These are phyloP conservation scores for Candida sojae DNA, from an alignment of 1,139 yeast genomes.

Conservation along the genomic window DNA sequence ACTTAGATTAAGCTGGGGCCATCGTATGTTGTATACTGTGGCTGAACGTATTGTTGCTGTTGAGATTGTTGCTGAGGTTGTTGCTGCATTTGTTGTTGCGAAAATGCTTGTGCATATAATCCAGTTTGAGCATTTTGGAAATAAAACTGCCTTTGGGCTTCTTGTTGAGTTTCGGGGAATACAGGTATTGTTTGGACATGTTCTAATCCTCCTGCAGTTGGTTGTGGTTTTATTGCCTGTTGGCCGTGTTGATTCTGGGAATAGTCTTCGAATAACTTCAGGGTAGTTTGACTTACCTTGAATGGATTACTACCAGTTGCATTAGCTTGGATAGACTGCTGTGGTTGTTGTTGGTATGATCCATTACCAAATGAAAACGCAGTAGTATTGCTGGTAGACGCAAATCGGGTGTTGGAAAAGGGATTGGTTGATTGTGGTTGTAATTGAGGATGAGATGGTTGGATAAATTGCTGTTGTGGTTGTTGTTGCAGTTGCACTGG, in stretches of 20 bases:
- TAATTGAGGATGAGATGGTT: slow-evolving; percentile 16
- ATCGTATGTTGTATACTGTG: slow-evolving; percentile 19
- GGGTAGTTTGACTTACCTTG: slow-evolving; percentile 40
- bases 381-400: slow-evolving; percentile 35
- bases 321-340: slow-evolving; percentile 22
- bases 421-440: slow-evolving; percentile 46
- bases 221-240: slow-evolving; percentile 39
- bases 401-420: slow-evolving; percentile 43
- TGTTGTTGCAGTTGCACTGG: not conserved
- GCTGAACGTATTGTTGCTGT: slow-evolving; percentile 10
- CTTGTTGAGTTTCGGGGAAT: slow-evolving; percentile 61
- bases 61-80: slow-evolving; percentile 7
- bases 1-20: slow-evolving; percentile 30
- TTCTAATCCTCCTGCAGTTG: slow-evolving; percentile 72
- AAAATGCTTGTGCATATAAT: slow-evolving; percentile 30
- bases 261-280: slow-evolving; percentile 32
- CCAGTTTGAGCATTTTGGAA: slow-evolving; percentile 42
- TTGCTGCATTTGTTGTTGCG: slow-evolving; percentile 13
- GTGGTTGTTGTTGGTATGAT: slow-evolving; percentile 16
- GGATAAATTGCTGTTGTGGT: slow-evolving; percentile 13
- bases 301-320: slow-evolving; percentile 51
- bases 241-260: slow-evolving; percentile 17
- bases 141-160: slow-evolving; percentile 36
- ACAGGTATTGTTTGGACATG: slow-evolving; percentile 61
- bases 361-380: slow-evolving; percentile 31